Evolutionary conservation across 352 stramenopile species (phyloP), one percentile per base, ranked within the genome.

Genomic region (Pelagophyceae sp.): DNA sequence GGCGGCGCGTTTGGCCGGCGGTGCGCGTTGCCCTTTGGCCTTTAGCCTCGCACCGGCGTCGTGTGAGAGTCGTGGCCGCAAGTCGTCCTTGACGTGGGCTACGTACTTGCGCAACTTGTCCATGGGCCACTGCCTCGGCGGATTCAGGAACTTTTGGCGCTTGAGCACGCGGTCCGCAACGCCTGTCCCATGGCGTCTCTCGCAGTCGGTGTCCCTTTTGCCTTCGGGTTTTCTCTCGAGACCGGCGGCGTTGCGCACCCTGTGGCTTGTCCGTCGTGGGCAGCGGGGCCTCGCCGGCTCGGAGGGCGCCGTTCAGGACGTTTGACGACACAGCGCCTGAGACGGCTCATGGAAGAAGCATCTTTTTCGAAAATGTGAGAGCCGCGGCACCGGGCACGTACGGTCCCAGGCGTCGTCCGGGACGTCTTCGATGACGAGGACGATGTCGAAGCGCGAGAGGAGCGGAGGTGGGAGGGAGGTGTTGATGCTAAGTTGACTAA

Each of bases 371-470:
- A n/a, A n/a, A n/a, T n/a, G n/a, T n/a, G n/a, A n/a, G n/a, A n/a
- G n/a, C n/a, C n/a, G n/a, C n/a, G n/a, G n/a, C n/a, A n/a, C n/a
- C n/a, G n/a, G n/a, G n/a, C n/a, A n/a, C n/a, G n/a, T n/a, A 29
- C 91, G 85, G 81, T 98, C 94, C 86, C 94, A 96, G 40, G 90
- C 82, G n/a, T 82, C 71, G 76, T 94, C 82, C 1, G 79, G 77
- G 72, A 78, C 88, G 81, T 99, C 95, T 51, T 98, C 83, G 64
- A 99, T 84, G 45, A 98, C 89, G 70, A 98, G 90, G 76, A 98
- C 94, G 5, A 98, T 82, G 82, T 99, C 94, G 81, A 99, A 99
- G n/a, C 95, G 87, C 45, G 87, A 98, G n/a, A 99, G 80, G 29
- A 99, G 86, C 25, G 95, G 94, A 32, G 92, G 94, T 37, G 88